Percentiles rank a stretch among this genome's conserved stretches.
These are phyloP conservation scores for Trichophyton simii DNA, from an alignment of 2,329 filamentous ascomycete species.

Conservation along the genomic window DNA sequence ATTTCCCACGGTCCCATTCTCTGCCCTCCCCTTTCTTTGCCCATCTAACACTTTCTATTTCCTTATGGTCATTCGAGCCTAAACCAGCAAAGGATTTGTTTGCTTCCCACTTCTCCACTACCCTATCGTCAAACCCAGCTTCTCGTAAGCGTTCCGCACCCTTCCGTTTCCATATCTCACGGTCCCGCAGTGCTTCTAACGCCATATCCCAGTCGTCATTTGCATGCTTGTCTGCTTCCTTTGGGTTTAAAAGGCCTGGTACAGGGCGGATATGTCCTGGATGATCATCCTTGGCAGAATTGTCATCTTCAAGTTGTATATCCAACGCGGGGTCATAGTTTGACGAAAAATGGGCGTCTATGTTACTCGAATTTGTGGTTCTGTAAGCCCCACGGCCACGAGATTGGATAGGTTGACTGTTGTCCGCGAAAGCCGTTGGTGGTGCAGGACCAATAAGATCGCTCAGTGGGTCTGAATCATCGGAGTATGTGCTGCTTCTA, in stretches of 20 bases:
- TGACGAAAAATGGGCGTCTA: constrained; percentile 68
- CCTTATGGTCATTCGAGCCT: constrained; percentile 27
- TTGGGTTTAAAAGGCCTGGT: constrained; percentile 26
- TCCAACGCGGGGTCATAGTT: constrained; percentile 45
- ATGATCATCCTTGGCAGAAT: constrained; percentile 47
- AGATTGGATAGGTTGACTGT: constrained; percentile 33
- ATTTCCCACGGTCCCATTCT: constrained; percentile 56
- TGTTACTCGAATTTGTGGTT: constrained; percentile 45
- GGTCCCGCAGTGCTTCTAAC: constrained; percentile 64
- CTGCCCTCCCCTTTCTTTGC: constrained; percentile 53
- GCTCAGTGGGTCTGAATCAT: constrained; percentile 58
- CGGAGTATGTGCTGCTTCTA: constrained; percentile 4
- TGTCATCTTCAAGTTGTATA: constrained; percentile 32
- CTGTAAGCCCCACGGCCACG: constrained; percentile 58
- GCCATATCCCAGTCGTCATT: constrained; percentile 66
- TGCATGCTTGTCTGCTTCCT: constrained; percentile 14
- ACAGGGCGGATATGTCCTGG: constrained; percentile 30
- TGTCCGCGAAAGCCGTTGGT: constrained; percentile 25
- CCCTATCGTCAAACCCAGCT: constrained; percentile 65
- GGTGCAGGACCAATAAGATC: constrained; percentile 62
- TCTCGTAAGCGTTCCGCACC: constrained; percentile 63
- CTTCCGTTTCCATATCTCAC: constrained; percentile 62
- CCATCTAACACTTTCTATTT: constrained; percentile 62
- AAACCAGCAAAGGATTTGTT: constrained; percentile 43
- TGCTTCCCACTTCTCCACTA: constrained; percentile 60